Evolutionary conservation across 805 yeast species (phyloP).

Genomic region (Metschnikowia similis): DNA sequence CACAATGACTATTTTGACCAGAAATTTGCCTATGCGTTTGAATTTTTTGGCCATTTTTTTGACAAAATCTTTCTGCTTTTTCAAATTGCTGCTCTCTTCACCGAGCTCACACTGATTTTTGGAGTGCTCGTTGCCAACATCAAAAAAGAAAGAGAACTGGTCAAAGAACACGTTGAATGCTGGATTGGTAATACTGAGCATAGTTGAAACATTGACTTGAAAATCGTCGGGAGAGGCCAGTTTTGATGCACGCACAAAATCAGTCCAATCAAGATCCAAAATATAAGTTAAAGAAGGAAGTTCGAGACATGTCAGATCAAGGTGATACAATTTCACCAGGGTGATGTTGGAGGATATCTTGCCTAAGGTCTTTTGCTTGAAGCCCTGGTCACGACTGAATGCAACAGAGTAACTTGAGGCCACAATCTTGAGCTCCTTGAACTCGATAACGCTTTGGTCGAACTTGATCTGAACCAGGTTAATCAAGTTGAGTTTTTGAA

Average conservation of each 20-base stretch:
- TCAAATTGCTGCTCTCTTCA: neutral
- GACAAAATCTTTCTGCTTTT: neutral
- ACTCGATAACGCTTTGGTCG: conserved; percentile 14
- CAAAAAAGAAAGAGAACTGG: conserved; percentile 24
- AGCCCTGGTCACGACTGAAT: conserved; percentile 10
- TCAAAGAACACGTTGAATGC: conserved; percentile 35
- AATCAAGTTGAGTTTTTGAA: conserved; percentile 8
- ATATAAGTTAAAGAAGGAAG: conserved; percentile 33
- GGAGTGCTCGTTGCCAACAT: neutral
- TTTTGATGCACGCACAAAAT: conserved; percentile 19
- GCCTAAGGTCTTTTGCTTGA: conserved; percentile 12
- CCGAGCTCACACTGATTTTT: neutral
- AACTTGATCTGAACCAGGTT: conserved; percentile 14
- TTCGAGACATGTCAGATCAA: conserved; percentile 28
- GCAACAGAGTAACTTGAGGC: conserved; percentile 15
- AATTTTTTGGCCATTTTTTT: neutral
- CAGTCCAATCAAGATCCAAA: conserved; percentile 19
- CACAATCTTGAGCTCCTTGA: conserved; percentile 8
- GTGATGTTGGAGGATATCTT: conserved; percentile 24
- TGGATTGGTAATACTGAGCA: conserved; percentile 31
- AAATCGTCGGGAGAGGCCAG: conserved; percentile 6
- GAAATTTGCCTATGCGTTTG: conserved; percentile 1
- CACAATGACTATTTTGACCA: conserved; percentile 26
- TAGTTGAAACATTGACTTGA: conserved; percentile 16
- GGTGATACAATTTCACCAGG: conserved; percentile 25